Evolutionary conservation across 2,329 filamentous ascomycete species (phyloP).

Genomic region (Colletotrichum lentis): DNA sequence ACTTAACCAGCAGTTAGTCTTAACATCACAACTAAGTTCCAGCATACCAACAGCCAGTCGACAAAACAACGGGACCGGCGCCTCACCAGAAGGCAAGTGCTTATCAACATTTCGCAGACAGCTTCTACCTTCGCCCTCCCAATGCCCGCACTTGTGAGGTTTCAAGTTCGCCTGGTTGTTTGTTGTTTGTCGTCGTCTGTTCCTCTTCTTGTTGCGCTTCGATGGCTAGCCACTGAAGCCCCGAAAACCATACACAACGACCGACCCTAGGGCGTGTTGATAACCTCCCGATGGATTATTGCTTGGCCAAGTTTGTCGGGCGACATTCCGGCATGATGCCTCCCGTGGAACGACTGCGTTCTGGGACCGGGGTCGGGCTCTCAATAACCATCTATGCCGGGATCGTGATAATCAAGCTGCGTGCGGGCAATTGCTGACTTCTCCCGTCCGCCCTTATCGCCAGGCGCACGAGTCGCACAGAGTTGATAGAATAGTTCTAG

Average conservation of each 20-base stretch:
- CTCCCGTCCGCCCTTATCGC: constrained; percentile 3
- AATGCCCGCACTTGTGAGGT: constrained; percentile 12
- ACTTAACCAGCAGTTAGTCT: too few relatives aligned
- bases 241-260: neutral
- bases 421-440: neutral
- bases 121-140: neutral
- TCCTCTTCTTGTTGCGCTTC: neutral
- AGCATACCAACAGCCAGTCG: constrained; percentile 13
- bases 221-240: too few relatives aligned
- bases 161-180: constrained; percentile 24
- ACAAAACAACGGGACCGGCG: neutral
- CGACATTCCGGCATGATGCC: constrained; percentile 24
- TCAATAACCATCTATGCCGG: neutral
- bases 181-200: neutral
- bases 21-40: constrained; percentile 8
- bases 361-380: neutral
- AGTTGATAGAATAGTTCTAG: constrained; percentile 35
- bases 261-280: neutral
- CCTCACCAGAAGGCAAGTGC: constrained; percentile 6
- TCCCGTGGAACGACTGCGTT: neutral
- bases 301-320: neutral
- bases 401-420: neutral
- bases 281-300: neutral
- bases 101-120: neutral
- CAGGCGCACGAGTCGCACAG: constrained; percentile 28